Evolutionary conservation across 257 asterid genomes (phyloP), one percentile per base, ranked within the genome.

Genomic region (Fraxinus cuspidata): DNA sequence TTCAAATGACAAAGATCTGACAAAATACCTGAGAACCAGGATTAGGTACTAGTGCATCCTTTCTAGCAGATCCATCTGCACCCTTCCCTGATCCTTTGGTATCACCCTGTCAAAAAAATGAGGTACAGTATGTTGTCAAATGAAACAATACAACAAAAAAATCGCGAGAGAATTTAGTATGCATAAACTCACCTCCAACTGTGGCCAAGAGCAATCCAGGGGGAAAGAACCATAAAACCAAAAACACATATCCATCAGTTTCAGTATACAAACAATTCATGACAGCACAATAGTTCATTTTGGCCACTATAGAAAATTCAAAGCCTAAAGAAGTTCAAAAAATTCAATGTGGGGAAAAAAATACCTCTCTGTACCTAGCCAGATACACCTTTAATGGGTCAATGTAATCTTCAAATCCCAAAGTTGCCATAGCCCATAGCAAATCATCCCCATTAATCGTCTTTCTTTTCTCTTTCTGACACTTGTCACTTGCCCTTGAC

Each of bases 401-500:
- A 66, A 94, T 88, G 82, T 94, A 94, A 53, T 94, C 97, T 87
- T 92, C 97, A 84, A 94, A 94, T 35, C 98, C 98, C 77, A 93
- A 82, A 77, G 97, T 92, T 3, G 47, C 47, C 47, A 40, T 40
- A 40, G 47, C 47, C 47, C 47, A 40, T 16, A 40, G 47, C 47
- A 40, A 40, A 40, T 40, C 47, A 40, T 40, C 47, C 47, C 47
- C 47, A 40, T 40, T 40, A 11, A 40, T 40, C 0, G 47, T 40
- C 47, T 40, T 40, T 40, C 47, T 40, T 40, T 40, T 40, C 47
- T 40, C 47, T 40, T 40, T 40, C 47, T 40, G 47, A 40, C 47
- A 40, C 47, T 40, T 40, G 15, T 40, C 47, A 40, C 47, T 40
- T 11, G 94, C 92, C 92, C 98, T 93, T 42, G 56, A 78, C 70